Evolutionary conservation across 768 basidiomycete genomes (phyloP), one percentile per base, ranked within the genome.

Genomic region (Termitomyces sp.): DNA sequence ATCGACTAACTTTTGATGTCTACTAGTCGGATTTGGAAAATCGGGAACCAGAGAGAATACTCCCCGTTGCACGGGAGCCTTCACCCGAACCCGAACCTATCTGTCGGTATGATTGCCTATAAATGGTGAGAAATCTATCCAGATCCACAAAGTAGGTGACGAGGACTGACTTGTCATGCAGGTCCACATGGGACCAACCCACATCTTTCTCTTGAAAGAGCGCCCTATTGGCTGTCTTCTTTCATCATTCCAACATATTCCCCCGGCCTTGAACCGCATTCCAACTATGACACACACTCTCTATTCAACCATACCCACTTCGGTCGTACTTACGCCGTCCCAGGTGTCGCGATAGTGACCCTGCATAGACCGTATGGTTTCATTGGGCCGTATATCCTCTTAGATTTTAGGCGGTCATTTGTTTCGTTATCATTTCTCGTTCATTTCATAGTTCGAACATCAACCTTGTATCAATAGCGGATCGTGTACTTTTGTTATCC

Each of bases 51-150:
- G 35, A 55, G 13, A n/a, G 18, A 11, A 51, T 16, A 10, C 22
- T 48, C 22, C 55, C 57, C 11, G 33, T 57, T 29, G 56, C 52
- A 31, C 54, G 57, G 40, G 54, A 59, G 32, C 57, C 57, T n/a
- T 42, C 33, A 36, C 56, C 59, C 22, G 31, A 49, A n/a, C 46
- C 53, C 1, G 49, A 58, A 44, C 60, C 60, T n/a, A 49, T 61
- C 27, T 61, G 57, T 18, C 45, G 53, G 32, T 54, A 29, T 18
- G 39, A 27, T 49, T 61, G 60, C 32, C 22, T 59, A 38, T 61
- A 52, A 59, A 55, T 16, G 44, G 55, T 59, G 42, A 53, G 41
- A 50, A 47, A 35, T 3, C 5, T 11, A 9, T 23, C 7, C 22
- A 23, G 1, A 15, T 48, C 29, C 6, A 35, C 7, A 35, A 15